Evolutionary conservation across 164 flowering plant genomes (phyloP).

Genomic region (Macadamia integrifolia): DNA sequence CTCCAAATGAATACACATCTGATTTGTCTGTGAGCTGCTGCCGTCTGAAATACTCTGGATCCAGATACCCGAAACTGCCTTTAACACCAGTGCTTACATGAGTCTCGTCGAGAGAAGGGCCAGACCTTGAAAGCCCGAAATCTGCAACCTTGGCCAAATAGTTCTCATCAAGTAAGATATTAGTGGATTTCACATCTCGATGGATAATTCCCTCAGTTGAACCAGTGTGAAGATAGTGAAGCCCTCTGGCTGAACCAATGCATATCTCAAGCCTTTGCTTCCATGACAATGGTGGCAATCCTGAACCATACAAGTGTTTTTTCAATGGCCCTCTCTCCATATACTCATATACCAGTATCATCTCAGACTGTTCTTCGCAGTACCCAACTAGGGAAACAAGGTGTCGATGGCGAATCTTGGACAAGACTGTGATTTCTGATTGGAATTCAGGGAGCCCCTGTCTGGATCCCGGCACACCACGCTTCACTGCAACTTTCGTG

Average conservation of each 20-base stretch:
- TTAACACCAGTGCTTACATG: constrained; percentile 30
- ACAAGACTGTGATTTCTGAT: constrained; percentile 60
- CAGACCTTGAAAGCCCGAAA: constrained; percentile 26
- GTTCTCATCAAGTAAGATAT: constrained; percentile 23
- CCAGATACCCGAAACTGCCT: constrained; percentile 32
- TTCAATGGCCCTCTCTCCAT: constrained; percentile 75
- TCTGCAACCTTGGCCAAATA: constrained; percentile 27
- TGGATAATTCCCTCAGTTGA: constrained; percentile 24
- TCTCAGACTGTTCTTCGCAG: constrained; percentile 76
- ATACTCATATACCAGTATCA: constrained; percentile 79
- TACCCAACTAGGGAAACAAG: constrained; percentile 62
- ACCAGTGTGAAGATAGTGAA: constrained; percentile 34
- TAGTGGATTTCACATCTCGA: constrained; percentile 26
- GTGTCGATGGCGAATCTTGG: constrained; percentile 43
- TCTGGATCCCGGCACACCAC: constrained; percentile 61
- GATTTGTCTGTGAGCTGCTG: constrained; percentile 27
- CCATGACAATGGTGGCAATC: constrained; percentile 51
- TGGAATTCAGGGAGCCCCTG: constrained; percentile 86
- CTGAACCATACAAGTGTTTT: constrained; percentile 57
- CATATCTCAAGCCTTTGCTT: constrained; percentile 27
- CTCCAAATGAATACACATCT: constrained; percentile 32
- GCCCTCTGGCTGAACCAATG: constrained; percentile 25
- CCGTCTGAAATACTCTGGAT: constrained; percentile 25
- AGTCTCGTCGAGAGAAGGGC: constrained; percentile 19
- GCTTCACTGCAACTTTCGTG: constrained; percentile 68